phyloP scores from a whole-genome alignment of 441 rosid genomes.

The Theobroma grandiflorum region DNA sequence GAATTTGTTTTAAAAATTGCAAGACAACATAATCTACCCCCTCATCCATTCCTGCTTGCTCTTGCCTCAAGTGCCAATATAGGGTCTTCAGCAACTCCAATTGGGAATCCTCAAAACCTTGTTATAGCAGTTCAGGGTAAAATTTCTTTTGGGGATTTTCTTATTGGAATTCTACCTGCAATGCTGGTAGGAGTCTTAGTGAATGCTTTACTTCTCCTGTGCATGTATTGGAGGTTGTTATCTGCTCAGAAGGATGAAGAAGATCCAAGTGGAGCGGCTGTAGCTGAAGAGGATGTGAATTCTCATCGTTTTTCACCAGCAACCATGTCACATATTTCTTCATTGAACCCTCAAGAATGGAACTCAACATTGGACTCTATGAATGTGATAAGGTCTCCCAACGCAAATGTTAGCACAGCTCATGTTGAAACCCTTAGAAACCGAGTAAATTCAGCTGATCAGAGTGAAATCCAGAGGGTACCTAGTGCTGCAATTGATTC shows the following conservation, averaged over 20 bases:
- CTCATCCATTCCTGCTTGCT: constrained; percentile 77
- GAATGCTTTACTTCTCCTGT: constrained; percentile 58
- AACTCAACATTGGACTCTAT: constrained; percentile 44
- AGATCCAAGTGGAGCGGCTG: constrained; percentile 43
- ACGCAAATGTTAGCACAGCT: constrained; percentile 1
- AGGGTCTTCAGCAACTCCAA: constrained; percentile 86
- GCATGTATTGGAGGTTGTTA: constrained; percentile 65
- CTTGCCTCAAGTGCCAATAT: constrained; percentile 82
- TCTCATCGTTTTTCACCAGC: constrained; percentile 71
- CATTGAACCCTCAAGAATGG: constrained; percentile 46
- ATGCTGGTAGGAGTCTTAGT: constrained; percentile 64
- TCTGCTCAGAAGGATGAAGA: constrained; percentile 57
- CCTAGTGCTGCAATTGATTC: constrained; percentile 25
- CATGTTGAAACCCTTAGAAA: constrained; percentile 46
- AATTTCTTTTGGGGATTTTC: constrained; percentile 63
- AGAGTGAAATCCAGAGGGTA: constrained; percentile 39
- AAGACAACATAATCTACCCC: constrained; percentile 74
- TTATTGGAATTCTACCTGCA: constrained; percentile 62
- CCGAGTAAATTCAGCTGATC: constrained; percentile 39
- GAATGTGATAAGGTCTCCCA: constrained; percentile 31
- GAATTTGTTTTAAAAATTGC: constrained; percentile 79
- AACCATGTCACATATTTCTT: constrained; percentile 53
- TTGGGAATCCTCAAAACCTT: constrained; percentile 88
- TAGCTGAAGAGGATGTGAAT: constrained; percentile 47
- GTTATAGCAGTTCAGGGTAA: constrained; percentile 72